Conservation (phyloP, 2,329 filamentous ascomycete species). For the Didymella pomorum region DNA sequence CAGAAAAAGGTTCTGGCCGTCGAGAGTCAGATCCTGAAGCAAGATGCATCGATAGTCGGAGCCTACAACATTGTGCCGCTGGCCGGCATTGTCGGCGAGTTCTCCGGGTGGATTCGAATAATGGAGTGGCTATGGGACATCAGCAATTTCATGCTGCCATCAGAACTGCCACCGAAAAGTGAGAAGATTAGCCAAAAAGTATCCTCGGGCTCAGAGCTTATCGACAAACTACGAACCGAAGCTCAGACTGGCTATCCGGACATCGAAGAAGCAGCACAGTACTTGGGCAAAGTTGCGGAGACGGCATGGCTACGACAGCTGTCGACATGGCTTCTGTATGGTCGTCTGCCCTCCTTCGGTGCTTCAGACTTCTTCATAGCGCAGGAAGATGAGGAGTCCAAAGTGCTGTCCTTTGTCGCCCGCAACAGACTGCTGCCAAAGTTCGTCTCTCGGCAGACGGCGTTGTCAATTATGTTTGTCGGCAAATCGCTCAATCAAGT, state of each 20-base stretch:
- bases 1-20: constrained; percentile 85
- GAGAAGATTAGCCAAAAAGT: constrained; percentile 24
- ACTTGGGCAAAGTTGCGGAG: constrained; percentile 80
- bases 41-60: constrained; percentile 81
- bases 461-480: constrained; percentile 86
- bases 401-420: constrained; percentile 42
- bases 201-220: constrained; percentile 75
- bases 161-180: constrained; percentile 26
- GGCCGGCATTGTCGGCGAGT: constrained; percentile 82
- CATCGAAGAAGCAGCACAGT: constrained; percentile 77
- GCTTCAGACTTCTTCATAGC: constrained; percentile 85
- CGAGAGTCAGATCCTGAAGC: constrained; percentile 77
- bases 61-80: constrained; percentile 93
- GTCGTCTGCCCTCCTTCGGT: constrained; percentile 79
- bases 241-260: constrained; percentile 88
- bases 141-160: constrained; percentile 70
- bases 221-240: constrained; percentile 78
- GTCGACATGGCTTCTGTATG: constrained; percentile 90
- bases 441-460: constrained; percentile 78
- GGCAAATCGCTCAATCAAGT: constrained; percentile 90
- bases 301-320: constrained; percentile 91
- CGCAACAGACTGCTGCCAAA: constrained; percentile 70
- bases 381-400: constrained; percentile 44
- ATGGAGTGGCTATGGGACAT: constrained; percentile 87
- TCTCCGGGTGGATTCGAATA: constrained; percentile 83